A percentile compares a stretch with the other conserved stretches of the same genome.
Evolutionary conservation across 768 basidiomycete genomes (phyloP).

Genomic region (Harrya chromipes): DNA sequence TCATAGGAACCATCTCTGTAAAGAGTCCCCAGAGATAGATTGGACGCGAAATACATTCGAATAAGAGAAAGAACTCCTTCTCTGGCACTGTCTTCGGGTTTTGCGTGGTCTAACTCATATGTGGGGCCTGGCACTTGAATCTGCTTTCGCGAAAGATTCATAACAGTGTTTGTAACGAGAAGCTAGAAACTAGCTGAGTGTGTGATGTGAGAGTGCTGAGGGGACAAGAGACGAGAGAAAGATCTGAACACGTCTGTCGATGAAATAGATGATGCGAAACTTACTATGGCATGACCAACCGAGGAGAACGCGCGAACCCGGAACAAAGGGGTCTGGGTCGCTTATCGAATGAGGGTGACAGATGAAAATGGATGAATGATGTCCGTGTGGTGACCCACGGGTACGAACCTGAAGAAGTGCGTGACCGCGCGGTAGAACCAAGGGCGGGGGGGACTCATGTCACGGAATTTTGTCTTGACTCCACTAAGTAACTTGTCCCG

Average conservation of each 20-base stretch:
- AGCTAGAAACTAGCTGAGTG: too few relatives aligned
- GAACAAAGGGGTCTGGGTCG: too few relatives aligned
- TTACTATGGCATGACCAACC: background rate
- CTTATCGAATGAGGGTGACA: too few relatives aligned
- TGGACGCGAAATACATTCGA: background rate
- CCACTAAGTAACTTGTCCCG: too few relatives aligned
- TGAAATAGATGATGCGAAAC: background rate
- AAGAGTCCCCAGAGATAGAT: conserved; percentile 5
- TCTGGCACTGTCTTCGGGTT: background rate
- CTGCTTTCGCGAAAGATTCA: conserved; percentile 1
- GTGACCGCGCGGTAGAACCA: too few relatives aligned
- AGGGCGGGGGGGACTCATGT: too few relatives aligned
- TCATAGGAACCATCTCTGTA: background rate
- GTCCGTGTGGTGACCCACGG: too few relatives aligned
- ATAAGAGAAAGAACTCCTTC: too few relatives aligned
- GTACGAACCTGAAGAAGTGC: too few relatives aligned
- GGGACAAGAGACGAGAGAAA: background rate
- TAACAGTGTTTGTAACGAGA: background rate
- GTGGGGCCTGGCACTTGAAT: background rate
- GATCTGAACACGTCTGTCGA: background rate
- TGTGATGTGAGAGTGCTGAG: background rate
- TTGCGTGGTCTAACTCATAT: background rate
- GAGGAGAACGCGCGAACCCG: background rate
- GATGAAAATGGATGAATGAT: too few relatives aligned
- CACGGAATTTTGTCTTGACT: too few relatives aligned